A percentile compares a stretch with the other conserved stretches of the same genome.
Evolutionary conservation across 2,329 filamentous ascomycete species (phyloP).

Genomic region (Curvularia verruculosa): DNA sequence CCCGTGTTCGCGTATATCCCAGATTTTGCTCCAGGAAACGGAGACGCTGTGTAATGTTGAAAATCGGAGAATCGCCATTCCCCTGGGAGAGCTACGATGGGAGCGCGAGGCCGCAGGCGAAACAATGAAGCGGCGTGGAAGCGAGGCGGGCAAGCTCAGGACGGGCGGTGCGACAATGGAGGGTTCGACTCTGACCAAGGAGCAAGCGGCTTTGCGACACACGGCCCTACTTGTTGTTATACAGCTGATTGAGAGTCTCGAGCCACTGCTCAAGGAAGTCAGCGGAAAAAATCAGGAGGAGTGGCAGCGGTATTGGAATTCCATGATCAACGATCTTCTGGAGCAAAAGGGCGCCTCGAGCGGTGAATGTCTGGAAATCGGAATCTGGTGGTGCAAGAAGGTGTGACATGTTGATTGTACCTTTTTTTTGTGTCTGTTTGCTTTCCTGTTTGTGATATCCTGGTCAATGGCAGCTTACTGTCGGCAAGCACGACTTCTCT

Average conservation of each 20-base stretch:
- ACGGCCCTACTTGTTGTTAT: conserved; percentile 83
- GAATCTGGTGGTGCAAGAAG: conserved; percentile 69
- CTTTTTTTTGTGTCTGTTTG: conserved; percentile 24
- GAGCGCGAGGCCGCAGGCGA: conserved; percentile 70
- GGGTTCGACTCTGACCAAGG: conserved; percentile 63
- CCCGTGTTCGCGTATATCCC: conserved; percentile 77
- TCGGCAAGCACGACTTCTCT: conserved; percentile 11
- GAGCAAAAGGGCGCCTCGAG: conserved; percentile 77
- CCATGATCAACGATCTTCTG: conserved; percentile 84
- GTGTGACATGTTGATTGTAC: conserved; percentile 45
- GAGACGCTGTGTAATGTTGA: conserved; percentile 72
- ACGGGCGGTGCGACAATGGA: conserved; percentile 42
- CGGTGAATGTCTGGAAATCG: conserved; percentile 80
- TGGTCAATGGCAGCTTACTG: conserved; percentile 20
- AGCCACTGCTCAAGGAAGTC: conserved; percentile 79
- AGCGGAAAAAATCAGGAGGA: conserved; percentile 89
- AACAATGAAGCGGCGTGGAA: conserved; percentile 59
- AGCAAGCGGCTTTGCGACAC: conserved; percentile 74
- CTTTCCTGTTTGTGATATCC: conserved; percentile 36
- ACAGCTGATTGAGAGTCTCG: conserved; percentile 82
- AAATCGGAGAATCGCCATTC: conserved; percentile 82
- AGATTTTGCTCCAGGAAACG: conserved; percentile 81
- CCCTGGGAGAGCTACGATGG: conserved; percentile 83
- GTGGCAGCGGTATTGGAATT: conserved; percentile 88
- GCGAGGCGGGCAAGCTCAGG: conserved; percentile 54